Evolutionary conservation across 1,284 basidiomycete genomes (phyloP).

Genomic region (Irpex sp.): DNA sequence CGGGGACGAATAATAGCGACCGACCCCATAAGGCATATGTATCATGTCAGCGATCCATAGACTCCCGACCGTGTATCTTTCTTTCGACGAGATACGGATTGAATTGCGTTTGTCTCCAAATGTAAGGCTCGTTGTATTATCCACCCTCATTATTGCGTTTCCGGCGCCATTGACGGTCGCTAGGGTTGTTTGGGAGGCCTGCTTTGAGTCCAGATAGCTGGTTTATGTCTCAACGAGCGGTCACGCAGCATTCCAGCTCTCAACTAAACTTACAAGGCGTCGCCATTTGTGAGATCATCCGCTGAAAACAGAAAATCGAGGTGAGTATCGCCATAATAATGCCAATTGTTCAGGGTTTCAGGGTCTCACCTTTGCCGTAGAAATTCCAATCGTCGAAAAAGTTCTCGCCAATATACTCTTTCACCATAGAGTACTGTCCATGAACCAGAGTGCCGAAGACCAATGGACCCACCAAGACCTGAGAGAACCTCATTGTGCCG

Average conservation of each 20-base stretch:
- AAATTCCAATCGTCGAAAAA: slow-evolving; percentile 41
- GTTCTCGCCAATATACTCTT: slow-evolving; percentile 31
- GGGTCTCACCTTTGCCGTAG: slow-evolving; percentile 31
- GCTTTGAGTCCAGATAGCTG: slow-evolving; percentile 53
- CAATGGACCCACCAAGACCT: slow-evolving; percentile 3
- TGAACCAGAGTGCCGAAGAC: slow-evolving; percentile 17
- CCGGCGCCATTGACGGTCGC: slow-evolving; percentile 59
- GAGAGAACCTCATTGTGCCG: slow-evolving; percentile 9
- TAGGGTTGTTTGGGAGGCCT: slow-evolving; percentile 47
- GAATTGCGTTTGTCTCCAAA: slow-evolving; percentile 69
- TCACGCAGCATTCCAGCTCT: not conserved
- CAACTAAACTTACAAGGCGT: slow-evolving; percentile 29
- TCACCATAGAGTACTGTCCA: slow-evolving; percentile 30
- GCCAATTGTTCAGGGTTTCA: not conserved
- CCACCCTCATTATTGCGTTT: slow-evolving; percentile 71
- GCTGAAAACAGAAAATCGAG: slow-evolving; percentile 32
- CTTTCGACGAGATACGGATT: slow-evolving; percentile 59
- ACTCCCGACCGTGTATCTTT: slow-evolving; percentile 58
- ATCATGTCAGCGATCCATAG: slow-evolving; percentile 65
- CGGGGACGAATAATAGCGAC: slow-evolving; percentile 10
- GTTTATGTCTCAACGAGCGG: not conserved
- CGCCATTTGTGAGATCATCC: slow-evolving; percentile 71
- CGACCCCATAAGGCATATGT: slow-evolving; percentile 64
- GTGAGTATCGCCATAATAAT: not conserved
- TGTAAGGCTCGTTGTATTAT: slow-evolving; percentile 55